Evolutionary conservation across 306 rosid genomes (phyloP), one percentile per base, ranked within the genome.

Genomic region (Medicago lupulina): DNA sequence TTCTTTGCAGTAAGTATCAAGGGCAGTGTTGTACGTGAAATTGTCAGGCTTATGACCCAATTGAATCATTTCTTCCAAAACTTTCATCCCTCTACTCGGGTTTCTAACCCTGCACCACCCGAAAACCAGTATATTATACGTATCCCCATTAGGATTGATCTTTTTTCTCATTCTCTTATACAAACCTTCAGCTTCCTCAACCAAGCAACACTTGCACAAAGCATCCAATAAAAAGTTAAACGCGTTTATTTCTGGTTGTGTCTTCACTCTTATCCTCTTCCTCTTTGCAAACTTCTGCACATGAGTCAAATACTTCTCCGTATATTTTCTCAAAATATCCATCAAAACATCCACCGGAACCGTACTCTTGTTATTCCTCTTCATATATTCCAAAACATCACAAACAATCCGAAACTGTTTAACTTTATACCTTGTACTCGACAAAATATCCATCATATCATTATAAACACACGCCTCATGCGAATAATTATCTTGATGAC

Each of bases 71-170:
- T 91, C 97, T 80, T 90, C 96, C 77, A 94, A 76, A 2, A 94
- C 36, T 76, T 75, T 76, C 92, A 92, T 92, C 21, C 89, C 97
- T 78, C 89, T 87, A 58, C 79, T 85, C 0, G 93, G 97, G 66
- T 87, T 90, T 68, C 97, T 87, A 81, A 92, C 98, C 83, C 98
- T 92, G 64, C 95, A 94, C 97, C 98, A 94, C 28, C 98, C 96
- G 3, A 90, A 90, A 78, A 94, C 88, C 87, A 94, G 77, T 60
- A 88, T 85, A 44, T 90, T 90, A 82, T 85, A 88, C 0, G 96
- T 90, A 61, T 85, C 90, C 1, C 87, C 85, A 84, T 90, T 86
- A 10, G 97, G 95, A 80, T 83, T 87, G 34, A 92, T 69, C 77
- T 11, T 82, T 63, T 76, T 90, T 76, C 83, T 85, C 90, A 92